These are phyloP conservation scores for Beauveria bassiana DNA, from an alignment of 2,329 filamentous ascomycete species.

Conservation along the genomic window DNA sequence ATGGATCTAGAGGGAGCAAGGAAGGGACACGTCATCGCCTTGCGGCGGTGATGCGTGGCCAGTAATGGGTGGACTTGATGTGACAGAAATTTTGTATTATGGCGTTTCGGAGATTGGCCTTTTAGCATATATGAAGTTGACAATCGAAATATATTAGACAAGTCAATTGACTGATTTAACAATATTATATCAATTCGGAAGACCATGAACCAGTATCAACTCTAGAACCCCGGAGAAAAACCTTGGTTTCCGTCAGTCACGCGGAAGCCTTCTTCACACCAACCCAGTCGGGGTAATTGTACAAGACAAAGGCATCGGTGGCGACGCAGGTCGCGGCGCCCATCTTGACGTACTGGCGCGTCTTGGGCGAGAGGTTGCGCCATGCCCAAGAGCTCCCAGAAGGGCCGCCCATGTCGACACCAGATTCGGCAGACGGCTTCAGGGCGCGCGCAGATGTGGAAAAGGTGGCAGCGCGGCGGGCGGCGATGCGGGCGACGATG, in stretches of 20 bases:
- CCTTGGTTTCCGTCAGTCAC: neutral
- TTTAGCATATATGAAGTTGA: neutral
- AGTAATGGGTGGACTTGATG: neutral
- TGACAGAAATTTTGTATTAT: neutral
- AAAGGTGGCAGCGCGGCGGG: slow-evolving; percentile 1
- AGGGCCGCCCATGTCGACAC: neutral
- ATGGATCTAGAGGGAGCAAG: slow-evolving; percentile 1
- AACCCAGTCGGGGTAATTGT: slow-evolving; percentile 4
- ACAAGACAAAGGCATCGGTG: slow-evolving; percentile 4
- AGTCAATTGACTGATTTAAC: too few species aligned
- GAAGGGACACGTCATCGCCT: slow-evolving; percentile 9
- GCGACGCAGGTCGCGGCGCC: neutral
- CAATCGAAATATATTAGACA: too few species aligned
- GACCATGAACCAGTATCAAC: too few species aligned
- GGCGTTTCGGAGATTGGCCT: neutral
- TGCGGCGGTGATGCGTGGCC: slow-evolving; percentile 8
- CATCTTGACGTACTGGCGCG: slow-evolving; percentile 6
- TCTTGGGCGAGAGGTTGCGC: slow-evolving; percentile 6
- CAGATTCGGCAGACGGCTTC: neutral
- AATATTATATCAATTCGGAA: too few species aligned
- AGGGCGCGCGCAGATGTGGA: neutral
- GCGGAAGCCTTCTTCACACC: neutral
- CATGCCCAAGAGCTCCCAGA: slow-evolving; percentile 1
- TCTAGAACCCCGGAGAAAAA: neutral
- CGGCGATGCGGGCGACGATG: neutral